Conservation (phyloP, 2,329 filamentous ascomycete species). For the Colletotrichum filicis region DNA sequence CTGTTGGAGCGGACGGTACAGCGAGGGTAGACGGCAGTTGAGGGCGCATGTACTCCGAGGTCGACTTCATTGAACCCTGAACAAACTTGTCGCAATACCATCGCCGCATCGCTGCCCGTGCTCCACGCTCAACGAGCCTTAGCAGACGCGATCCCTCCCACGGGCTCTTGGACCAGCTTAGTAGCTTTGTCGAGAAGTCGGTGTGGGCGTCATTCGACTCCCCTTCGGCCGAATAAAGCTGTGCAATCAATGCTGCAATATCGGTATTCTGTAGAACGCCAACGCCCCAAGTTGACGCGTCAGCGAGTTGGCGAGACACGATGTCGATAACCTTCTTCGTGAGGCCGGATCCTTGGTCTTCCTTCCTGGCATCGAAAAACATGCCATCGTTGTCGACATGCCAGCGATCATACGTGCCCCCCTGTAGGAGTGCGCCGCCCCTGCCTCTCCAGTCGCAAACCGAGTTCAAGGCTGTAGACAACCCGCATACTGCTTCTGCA, state of each 20-base stretch:
- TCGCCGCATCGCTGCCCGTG: constrained; percentile 80
- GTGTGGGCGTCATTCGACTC: constrained; percentile 45
- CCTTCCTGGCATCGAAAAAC: constrained; percentile 77
- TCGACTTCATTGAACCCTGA: constrained; percentile 62
- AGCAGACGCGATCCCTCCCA: constrained; percentile 93
- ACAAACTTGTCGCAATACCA: constrained; percentile 90
- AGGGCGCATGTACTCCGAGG: constrained; percentile 75
- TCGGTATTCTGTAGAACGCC: constrained; percentile 71
- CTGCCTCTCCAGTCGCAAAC: constrained; percentile 95
- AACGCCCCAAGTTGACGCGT: constrained; percentile 87
- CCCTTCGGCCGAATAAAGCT: constrained; percentile 55
- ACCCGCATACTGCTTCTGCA: constrained; percentile 94
- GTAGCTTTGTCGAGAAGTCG: constrained; percentile 54
- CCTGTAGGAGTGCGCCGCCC: constrained; percentile 82
- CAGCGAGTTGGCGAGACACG: constrained; percentile 85
- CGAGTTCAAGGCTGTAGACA: constrained; percentile 94
- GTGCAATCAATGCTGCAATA: constrained; percentile 61
- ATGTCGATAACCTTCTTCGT: constrained; percentile 92
- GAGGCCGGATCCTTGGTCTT: constrained; percentile 77
- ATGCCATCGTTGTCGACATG: constrained; percentile 89
- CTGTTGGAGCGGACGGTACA: constrained; percentile 89
- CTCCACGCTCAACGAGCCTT: constrained; percentile 85
- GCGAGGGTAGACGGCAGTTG: constrained; percentile 78
- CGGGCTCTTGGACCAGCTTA: constrained; percentile 75
- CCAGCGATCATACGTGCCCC: constrained; percentile 85